phyloP scores from a whole-genome alignment of 2,329 filamentous ascomycete genomes.

The Trichophyton benhamiae region DNA sequence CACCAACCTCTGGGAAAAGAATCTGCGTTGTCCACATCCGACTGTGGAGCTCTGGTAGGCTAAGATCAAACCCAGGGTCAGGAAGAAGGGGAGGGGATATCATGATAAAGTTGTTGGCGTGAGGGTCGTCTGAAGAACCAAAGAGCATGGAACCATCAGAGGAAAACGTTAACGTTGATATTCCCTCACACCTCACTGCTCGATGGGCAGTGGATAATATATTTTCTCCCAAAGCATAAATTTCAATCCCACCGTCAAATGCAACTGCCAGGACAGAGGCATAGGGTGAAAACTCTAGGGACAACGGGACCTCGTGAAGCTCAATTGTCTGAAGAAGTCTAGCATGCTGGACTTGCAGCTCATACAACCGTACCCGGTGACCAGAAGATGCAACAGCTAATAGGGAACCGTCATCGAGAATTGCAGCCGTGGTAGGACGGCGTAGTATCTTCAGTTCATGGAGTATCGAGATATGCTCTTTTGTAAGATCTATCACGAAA shows the following conservation, averaged over 20 bases:
- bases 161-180: constrained; percentile 64
- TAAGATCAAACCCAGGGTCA: constrained; percentile 39
- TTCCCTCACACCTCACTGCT: constrained; percentile 64
- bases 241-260: constrained; percentile 80
- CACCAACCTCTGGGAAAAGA: constrained; percentile 67
- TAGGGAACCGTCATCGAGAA: constrained; percentile 63
- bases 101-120: constrained; percentile 58
- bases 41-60: constrained; percentile 49
- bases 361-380: constrained; percentile 78
- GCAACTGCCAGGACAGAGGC: constrained; percentile 73
- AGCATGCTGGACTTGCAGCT: constrained; percentile 52
- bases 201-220: constrained; percentile 55
- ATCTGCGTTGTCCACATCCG: constrained; percentile 78
- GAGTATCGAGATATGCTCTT: constrained; percentile 49
- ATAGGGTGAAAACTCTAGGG: constrained; percentile 69
- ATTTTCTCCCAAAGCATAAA: constrained; percentile 58
- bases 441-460: constrained; percentile 70
- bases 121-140: constrained; percentile 56
- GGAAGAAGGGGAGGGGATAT: constrained; percentile 71
- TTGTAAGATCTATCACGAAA: constrained; percentile 59
- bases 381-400: constrained; percentile 71
- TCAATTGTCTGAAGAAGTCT: constrained; percentile 62
- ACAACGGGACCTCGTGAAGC: constrained; percentile 64
- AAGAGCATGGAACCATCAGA: constrained; percentile 65
- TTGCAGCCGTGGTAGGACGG: constrained; percentile 62